These are phyloP conservation scores for Leccinum griseonigrum DNA, from an alignment of 1,284 basidiomycete species.

Conservation along the genomic window DNA sequence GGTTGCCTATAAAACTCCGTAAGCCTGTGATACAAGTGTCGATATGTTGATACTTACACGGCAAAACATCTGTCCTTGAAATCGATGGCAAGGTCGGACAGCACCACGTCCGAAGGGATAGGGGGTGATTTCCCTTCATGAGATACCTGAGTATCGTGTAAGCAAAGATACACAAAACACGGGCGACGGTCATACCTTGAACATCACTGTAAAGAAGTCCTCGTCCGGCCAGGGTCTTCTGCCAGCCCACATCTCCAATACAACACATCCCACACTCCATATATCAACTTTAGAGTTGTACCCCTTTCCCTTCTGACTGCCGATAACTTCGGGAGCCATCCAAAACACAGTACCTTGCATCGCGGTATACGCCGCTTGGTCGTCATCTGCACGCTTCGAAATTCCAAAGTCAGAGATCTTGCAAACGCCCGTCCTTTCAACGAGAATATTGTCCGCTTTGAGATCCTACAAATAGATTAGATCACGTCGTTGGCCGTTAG, in stretches of 20 bases:
- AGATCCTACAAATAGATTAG: constrained; percentile 62
- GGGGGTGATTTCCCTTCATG: constrained; percentile 84
- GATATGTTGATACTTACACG: constrained; percentile 52
- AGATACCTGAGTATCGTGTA: constrained; percentile 56
- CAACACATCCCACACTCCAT: constrained; percentile 97
- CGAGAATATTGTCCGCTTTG: constrained; percentile 98
- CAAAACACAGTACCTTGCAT: constrained; percentile 99
- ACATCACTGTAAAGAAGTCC: constrained; percentile 90
- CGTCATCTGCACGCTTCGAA: constrained; percentile 86
- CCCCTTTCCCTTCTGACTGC: constrained; percentile 71
- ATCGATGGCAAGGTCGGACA: constrained; percentile 78
- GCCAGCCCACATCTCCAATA: constrained; percentile 98
- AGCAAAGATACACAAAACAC: constrained; percentile 1
- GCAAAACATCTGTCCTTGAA: constrained; percentile 91
- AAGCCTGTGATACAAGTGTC: constrained; percentile 1
- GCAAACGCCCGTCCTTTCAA: constrained; percentile 90
- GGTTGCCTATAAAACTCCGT: constrained; percentile 63
- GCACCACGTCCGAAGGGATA: constrained; percentile 77
- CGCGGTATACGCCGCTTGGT: constrained; percentile 80
- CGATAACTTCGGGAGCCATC: constrained; percentile 98
- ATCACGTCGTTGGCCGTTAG: background rate
- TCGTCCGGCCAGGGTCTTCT: constrained; percentile 90
- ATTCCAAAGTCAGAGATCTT: constrained; percentile 99
- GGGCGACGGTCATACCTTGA: constrained; percentile 61
- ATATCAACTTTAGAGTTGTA: constrained; percentile 98